These are phyloP conservation scores for Phytophthora citricola DNA, from an alignment of 352 stramenopile species.

Conservation along the genomic window DNA sequence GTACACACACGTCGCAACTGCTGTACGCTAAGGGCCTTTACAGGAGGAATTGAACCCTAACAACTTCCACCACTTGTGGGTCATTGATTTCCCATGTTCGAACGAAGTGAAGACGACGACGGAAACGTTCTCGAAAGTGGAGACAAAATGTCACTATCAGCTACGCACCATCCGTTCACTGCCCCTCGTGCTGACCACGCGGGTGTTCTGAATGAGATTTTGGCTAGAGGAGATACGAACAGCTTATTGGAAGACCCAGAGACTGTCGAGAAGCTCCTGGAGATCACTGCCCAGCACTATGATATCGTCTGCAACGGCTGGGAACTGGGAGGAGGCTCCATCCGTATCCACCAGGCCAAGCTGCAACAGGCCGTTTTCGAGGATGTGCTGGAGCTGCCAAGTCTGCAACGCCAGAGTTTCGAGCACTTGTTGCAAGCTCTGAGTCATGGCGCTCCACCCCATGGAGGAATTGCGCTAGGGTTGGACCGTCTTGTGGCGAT, in stretches of 20 bases:
- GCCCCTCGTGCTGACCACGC: slow-evolving; percentile 60
- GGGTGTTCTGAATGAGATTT: slow-evolving; percentile 53
- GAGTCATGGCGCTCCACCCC: slow-evolving; percentile 77
- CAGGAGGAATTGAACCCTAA: slow-evolving; percentile 65
- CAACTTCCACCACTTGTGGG: slow-evolving; percentile 86
- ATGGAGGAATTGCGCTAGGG: slow-evolving; percentile 87
- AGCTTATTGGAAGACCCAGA: slow-evolving; percentile 59
- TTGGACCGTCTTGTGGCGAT: slow-evolving; percentile 88
- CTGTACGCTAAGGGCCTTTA: slow-evolving; percentile 68
- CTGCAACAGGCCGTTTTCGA: slow-evolving; percentile 84
- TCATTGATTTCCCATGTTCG: slow-evolving; percentile 91
- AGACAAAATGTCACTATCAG: slow-evolving; percentile 58
- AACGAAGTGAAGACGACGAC: slow-evolving; percentile 67
- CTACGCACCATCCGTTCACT: slow-evolving; percentile 91
- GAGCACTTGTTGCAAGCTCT: slow-evolving; percentile 85
- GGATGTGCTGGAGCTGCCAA: slow-evolving; percentile 74
- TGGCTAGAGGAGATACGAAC: slow-evolving; percentile 35
- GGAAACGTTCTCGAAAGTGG: slow-evolving; percentile 33
- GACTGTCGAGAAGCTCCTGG: slow-evolving; percentile 60
- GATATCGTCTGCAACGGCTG: slow-evolving; percentile 91
- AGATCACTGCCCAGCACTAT: slow-evolving; percentile 83
- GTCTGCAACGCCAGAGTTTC: slow-evolving; percentile 79
- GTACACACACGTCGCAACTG: slow-evolving; percentile 67
- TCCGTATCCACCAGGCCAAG: slow-evolving; percentile 81
- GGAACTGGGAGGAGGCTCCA: slow-evolving; percentile 87